phyloP scores from a whole-genome alignment of 2,329 filamentous ascomycete species.

The Tolypocladium endophyticum region DNA sequence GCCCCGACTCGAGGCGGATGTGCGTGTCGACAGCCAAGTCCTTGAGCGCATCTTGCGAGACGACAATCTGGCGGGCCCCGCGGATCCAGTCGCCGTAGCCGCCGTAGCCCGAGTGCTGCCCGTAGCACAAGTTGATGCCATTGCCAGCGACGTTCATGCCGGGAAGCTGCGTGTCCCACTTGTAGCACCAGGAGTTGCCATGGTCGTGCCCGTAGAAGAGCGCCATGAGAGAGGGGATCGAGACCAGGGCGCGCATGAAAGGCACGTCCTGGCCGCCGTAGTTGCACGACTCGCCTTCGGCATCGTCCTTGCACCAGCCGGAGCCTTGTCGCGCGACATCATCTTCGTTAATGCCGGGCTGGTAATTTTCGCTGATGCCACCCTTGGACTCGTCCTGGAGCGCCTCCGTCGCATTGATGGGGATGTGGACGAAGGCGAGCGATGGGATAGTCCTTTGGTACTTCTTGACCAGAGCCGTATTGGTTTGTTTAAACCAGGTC shows the following conservation, averaged over 20 bases:
- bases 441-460: slow-evolving; percentile 26
- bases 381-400: slow-evolving; percentile 20
- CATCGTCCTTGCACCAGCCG: slow-evolving; percentile 32
- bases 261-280: slow-evolving; percentile 42
- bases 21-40: slow-evolving; percentile 43
- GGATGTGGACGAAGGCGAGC: slow-evolving; percentile 39
- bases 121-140: slow-evolving; percentile 42
- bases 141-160: slow-evolving; percentile 27
- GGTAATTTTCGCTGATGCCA: slow-evolving; percentile 20
- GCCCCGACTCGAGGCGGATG: slow-evolving; percentile 48
- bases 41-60: slow-evolving; percentile 31
- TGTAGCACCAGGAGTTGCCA: slow-evolving; percentile 47
- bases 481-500: slow-evolving; percentile 30
- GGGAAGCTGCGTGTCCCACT: slow-evolving; percentile 29
- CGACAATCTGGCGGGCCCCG: slow-evolving; percentile 44
- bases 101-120: slow-evolving; percentile 59
- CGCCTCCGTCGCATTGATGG: slow-evolving; percentile 29
- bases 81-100: slow-evolving; percentile 57
- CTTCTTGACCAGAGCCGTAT: slow-evolving; percentile 11
- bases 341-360: slow-evolving; percentile 37
- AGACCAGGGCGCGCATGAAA: slow-evolving; percentile 52
- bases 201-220: slow-evolving; percentile 60
- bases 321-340: slow-evolving; percentile 27
- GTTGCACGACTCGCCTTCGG: slow-evolving; percentile 23
- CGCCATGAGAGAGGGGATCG: slow-evolving; percentile 42